Evolutionary conservation across 352 stramenopile species (phyloP), one percentile per base, ranked within the genome.

Genomic region (Phytophthora pini): DNA sequence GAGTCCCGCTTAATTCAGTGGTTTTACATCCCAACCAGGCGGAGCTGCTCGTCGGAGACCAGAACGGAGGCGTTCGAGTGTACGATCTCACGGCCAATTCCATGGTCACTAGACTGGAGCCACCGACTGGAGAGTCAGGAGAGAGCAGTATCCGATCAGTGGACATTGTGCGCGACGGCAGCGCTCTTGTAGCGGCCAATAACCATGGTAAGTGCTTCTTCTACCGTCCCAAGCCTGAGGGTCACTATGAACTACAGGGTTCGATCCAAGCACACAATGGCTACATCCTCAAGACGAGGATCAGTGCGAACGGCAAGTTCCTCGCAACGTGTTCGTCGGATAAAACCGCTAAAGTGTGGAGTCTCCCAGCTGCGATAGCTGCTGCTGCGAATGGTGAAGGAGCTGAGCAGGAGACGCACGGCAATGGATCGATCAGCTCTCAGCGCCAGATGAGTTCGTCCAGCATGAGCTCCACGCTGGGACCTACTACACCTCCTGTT

Each of bases 171-270:
- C 88, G 91, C 22, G 96, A 99, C 71, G 96, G 81, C 26, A 94
- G 85, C 55, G 88, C 89, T 10, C 54, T 99, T 1, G 90, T 99
- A 4, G 97, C 94, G 1, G 90, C 89, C 10, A 98, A 97, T 61
- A 98, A 99, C 71, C 84, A 97, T 34, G 97, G 94, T 24, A 97
- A 94, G 44, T 91, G 96, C 46, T 99, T 98, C 71, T 93, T 98
- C 55, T 99, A 98, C 81, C 55, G 61, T 34, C 84, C 87, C 2
- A 82, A 86, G 26, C 70, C 80, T 4, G 71, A 84, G 20, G 77
- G 87, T 11, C 73, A 82, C 31, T 95, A 93, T 45, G 80, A 85
- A 56, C 70, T 95, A 31, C 69, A 82, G 22, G 72, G 88, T 50
- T 82, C 82, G 32, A 69, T 94, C 24, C 72, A 94, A 57, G 92